Percentiles rank a stretch among this genome's conserved stretches.
phyloP scores from a whole-genome alignment of 164 flowering plant species.

The Macadamia tetraphylla region DNA sequence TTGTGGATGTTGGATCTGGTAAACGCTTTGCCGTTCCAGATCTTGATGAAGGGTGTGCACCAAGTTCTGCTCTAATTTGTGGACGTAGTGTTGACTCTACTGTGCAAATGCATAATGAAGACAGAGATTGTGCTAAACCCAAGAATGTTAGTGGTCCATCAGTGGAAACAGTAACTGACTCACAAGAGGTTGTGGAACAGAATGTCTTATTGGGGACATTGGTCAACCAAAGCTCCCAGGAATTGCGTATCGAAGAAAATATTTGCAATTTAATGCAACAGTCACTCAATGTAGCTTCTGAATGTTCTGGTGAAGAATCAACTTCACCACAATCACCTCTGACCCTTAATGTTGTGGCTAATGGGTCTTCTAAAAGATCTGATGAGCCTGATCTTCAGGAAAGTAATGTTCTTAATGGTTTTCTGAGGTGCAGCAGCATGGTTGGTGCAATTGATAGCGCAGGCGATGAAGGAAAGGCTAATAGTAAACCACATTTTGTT shows the following conservation, averaged over 20 bases:
- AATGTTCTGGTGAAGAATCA: constrained; percentile 18
- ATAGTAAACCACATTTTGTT: constrained; percentile 10
- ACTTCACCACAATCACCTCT: constrained; percentile 18
- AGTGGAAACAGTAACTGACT: constrained; percentile 1
- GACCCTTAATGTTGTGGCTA: constrained; percentile 4
- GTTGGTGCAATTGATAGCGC: constrained; percentile 13
- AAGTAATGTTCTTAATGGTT: constrained; percentile 14
- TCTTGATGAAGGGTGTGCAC: constrained; percentile 13
- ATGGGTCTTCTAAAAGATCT: constrained; percentile 13
- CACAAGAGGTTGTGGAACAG: constrained; percentile 12
- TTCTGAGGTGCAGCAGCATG: constrained; percentile 16
- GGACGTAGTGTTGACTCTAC: constrained; percentile 15
- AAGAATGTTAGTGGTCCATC: neutral
- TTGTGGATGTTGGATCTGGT: constrained; percentile 13
- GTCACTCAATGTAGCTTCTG: constrained; percentile 12
- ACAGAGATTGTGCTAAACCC: constrained; percentile 7
- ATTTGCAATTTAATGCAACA: constrained; percentile 13
- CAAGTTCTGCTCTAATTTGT: constrained; percentile 17
- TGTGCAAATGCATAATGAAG: constrained; percentile 17
- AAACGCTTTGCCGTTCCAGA: constrained; percentile 9
- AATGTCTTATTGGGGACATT: constrained; percentile 5
- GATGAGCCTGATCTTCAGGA: constrained; percentile 12
- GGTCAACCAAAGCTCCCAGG: constrained; percentile 4
- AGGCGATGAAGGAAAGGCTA: constrained; percentile 20
- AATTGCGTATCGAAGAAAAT: constrained; percentile 13